A percentile compares a stretch with the other conserved stretches of the same genome.
Conservation (phyloP, 2,329 filamentous ascomycete genomes). For the Alternaria ventricosa region DNA sequence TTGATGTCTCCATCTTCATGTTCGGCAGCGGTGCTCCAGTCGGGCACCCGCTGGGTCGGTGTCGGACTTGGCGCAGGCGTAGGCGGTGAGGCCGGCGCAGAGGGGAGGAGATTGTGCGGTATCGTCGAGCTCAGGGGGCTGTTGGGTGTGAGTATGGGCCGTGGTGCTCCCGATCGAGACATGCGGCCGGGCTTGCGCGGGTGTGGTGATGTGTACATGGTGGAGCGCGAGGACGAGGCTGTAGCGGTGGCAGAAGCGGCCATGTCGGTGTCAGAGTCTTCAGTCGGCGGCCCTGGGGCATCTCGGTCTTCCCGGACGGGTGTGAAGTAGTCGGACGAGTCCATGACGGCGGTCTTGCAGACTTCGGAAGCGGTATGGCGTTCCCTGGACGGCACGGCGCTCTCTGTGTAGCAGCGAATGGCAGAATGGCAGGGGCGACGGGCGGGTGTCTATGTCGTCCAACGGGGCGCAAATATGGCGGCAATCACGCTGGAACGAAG, state of each 20-base stretch:
- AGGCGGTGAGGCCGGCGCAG: conserved; percentile 69
- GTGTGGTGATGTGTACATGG: conserved; percentile 47
- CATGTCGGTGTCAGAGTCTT: conserved; percentile 47
- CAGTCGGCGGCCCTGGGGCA: conserved; percentile 26
- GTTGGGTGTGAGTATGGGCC: conserved; percentile 58
- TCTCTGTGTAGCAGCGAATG: conserved; percentile 6
- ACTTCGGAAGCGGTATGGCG: conserved; percentile 12
- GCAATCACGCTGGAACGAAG: not conserved
- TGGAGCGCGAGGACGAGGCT: conserved; percentile 40
- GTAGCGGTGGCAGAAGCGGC: conserved; percentile 40
- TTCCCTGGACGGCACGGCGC: conserved; percentile 13
- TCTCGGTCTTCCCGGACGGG: conserved; percentile 28
- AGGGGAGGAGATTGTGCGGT: conserved; percentile 67
- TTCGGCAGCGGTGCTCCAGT: conserved; percentile 79
- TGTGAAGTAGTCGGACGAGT: conserved; percentile 43
- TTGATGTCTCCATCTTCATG: conserved; percentile 84
- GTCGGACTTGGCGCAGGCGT: conserved; percentile 72
- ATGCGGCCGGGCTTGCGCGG: conserved; percentile 49
- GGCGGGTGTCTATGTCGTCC: not conserved
- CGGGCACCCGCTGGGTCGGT: conserved; percentile 66
- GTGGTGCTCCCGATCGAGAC: conserved; percentile 51
- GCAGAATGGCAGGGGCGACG: not conserved
- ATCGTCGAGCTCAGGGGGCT: conserved; percentile 58
- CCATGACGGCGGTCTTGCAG: conserved; percentile 31
- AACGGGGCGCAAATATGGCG: not conserved